A percentile compares a stretch with the other conserved stretches of the same genome.
phyloP scores from a whole-genome alignment of 2,329 filamentous ascomycete species.

The Aspergillus sp. region DNA sequence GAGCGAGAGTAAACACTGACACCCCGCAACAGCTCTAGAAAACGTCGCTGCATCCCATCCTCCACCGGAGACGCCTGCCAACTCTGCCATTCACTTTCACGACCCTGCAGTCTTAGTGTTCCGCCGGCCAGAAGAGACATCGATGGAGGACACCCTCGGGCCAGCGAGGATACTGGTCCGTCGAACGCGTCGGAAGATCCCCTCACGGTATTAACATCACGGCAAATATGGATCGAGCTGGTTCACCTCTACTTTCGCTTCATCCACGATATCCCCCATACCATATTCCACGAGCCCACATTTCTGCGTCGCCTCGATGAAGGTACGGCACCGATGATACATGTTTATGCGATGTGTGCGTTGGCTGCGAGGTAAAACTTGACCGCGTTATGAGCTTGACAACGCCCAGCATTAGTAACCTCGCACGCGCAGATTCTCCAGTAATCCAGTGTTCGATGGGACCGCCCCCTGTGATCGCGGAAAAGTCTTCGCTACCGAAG shows the following conservation, averaged over 20 bases:
- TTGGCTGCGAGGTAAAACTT: constrained; percentile 20
- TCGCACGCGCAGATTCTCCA: constrained; percentile 15
- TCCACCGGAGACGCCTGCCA: constrained; percentile 11
- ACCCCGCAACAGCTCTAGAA: constrained; percentile 5
- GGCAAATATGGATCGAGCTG: constrained; percentile 15
- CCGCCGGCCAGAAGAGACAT: neutral
- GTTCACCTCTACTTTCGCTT: constrained; percentile 21
- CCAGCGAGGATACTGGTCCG: neutral
- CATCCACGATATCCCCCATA: constrained; percentile 25
- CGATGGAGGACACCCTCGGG: neutral
- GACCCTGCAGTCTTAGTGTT: constrained; percentile 14
- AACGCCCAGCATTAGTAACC: neutral
- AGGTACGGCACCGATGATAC: constrained; percentile 17
- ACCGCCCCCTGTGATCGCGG: constrained; percentile 17
- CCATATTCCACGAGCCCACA: constrained; percentile 21
- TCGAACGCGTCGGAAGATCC: neutral
- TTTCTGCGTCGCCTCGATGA: constrained; percentile 19
- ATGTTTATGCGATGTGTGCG: constrained; percentile 23
- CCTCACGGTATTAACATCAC: constrained; percentile 4
- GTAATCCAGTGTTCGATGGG: constrained; percentile 11
- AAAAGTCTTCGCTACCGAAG: constrained; percentile 13
- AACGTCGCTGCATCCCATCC: constrained; percentile 19
- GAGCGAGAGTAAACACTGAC: neutral
- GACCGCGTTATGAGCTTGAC: neutral
- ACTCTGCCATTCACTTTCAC: constrained; percentile 15